Evolutionary conservation across 345 rosid species (phyloP).

Genomic region (Cardamine resedifolia): DNA sequence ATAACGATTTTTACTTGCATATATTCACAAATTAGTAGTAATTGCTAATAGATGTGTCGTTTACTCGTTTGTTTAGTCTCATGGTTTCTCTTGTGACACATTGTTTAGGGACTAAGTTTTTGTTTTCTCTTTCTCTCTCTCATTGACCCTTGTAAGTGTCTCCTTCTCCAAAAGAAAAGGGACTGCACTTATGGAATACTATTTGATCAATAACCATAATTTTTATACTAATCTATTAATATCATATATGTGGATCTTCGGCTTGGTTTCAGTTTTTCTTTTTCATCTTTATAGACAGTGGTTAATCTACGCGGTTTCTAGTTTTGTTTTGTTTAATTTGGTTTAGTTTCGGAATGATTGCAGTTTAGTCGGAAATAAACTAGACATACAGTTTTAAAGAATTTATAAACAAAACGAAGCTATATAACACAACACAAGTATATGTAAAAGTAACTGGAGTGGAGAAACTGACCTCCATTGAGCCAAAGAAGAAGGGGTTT

Average conservation of each 20-base stretch:
- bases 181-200: neutral
- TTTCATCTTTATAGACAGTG: neutral
- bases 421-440: neutral
- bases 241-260: neutral
- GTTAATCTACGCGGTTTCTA: neutral
- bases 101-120: constrained; percentile 1
- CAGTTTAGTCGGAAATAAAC: neutral
- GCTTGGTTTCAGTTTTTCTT: neutral
- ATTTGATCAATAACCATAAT: neutral
- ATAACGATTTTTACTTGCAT: constrained; percentile 15
- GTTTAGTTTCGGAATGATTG: neutral
- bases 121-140: neutral
- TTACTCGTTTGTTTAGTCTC: constrained; percentile 9
- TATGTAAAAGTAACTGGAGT: neutral
- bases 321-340: neutral
- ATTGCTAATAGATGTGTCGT: neutral
- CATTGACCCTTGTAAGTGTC: constrained; percentile 1
- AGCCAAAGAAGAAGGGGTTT: constrained; percentile 97
- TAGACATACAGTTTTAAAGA: neutral
- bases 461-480: constrained; percentile 75
- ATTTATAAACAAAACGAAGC: neutral
- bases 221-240: neutral
- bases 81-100: constrained; percentile 6
- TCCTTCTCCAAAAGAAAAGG: neutral
- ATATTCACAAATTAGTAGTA: neutral